Conservation (phyloP, 2,329 filamentous ascomycete genomes). For the Beauveria scarabaeidicola region DNA sequence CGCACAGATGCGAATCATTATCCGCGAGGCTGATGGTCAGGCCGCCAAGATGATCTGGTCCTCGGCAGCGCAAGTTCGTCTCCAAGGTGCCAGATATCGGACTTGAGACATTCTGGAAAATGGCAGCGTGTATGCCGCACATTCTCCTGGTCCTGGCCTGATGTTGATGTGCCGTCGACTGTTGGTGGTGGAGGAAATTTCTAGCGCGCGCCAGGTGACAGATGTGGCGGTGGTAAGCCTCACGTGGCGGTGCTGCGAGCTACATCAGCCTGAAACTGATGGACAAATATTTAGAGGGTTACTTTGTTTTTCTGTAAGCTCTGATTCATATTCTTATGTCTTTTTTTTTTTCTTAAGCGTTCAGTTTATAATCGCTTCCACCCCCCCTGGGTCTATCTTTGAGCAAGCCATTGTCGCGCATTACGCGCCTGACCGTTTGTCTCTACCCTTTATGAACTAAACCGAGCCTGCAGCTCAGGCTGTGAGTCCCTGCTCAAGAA, state of each 20-base stretch:
- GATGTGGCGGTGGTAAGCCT: neutral
- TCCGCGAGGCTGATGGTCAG: constrained; percentile 23
- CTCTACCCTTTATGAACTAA: neutral
- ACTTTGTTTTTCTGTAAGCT: too few species aligned
- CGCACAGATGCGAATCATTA: constrained; percentile 25
- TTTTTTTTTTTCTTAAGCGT: too few species aligned
- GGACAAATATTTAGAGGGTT: neutral
- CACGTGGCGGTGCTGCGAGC: neutral
- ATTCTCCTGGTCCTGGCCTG: constrained; percentile 26
- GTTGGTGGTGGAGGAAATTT: constrained; percentile 1
- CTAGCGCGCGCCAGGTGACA: neutral
- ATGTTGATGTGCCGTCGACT: neutral
- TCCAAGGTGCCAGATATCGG: constrained; percentile 28
- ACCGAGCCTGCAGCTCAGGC: neutral
- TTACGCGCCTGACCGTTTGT: neutral
- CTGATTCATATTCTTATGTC: too few species aligned
- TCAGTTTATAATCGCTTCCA: too few species aligned
- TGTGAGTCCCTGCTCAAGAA: neutral
- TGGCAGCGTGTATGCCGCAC: constrained; percentile 52
- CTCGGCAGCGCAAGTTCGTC: constrained; percentile 43
- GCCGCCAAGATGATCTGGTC: constrained; percentile 49
- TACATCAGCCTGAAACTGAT: neutral
- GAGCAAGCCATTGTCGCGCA: neutral
- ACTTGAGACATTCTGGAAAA: constrained; percentile 29
- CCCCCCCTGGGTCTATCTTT: neutral